phyloP scores from a whole-genome alignment of 2,329 filamentous ascomycete species.

The Nemania serpens region DNA sequence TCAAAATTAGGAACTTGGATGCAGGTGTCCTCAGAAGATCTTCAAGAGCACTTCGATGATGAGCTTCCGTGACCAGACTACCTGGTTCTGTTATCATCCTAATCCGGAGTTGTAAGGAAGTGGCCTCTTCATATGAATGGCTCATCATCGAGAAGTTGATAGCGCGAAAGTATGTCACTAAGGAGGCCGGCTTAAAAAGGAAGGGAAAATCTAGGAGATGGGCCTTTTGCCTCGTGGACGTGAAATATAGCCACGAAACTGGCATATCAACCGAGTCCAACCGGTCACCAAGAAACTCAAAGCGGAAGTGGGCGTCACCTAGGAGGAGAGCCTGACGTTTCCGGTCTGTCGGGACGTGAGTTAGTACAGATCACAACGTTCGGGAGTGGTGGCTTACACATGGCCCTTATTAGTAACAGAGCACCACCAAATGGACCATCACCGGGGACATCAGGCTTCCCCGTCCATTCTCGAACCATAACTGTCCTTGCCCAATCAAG shows the following conservation, averaged over 20 bases:
- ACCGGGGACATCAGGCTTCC: conserved; percentile 69
- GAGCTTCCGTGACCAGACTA: conserved; percentile 59
- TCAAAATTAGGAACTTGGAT: conserved; percentile 71
- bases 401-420: conserved; percentile 70
- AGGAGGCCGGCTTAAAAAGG: conserved; percentile 72
- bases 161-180: conserved; percentile 84
- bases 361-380: conserved; percentile 27
- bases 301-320: conserved; percentile 70
- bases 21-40: conserved; percentile 69
- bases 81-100: conserved; percentile 59
- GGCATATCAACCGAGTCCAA: conserved; percentile 78
- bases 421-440: conserved; percentile 78
- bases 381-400: conserved; percentile 61
- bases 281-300: conserved; percentile 75
- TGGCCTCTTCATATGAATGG: conserved; percentile 73
- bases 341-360: conserved; percentile 53
- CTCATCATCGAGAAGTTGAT: conserved; percentile 90
- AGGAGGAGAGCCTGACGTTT: conserved; percentile 68
- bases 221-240: conserved; percentile 63
- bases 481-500: conserved; percentile 77
- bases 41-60: conserved; percentile 65
- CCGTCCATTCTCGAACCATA: conserved; percentile 81
- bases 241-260: conserved; percentile 68
- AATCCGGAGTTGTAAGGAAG: conserved; percentile 60
- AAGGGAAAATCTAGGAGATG: conserved; percentile 83